Base-by-base conservation (phyloP, 2,329 filamentous ascomycete genomes). In the Phialophora expanda region DNA sequence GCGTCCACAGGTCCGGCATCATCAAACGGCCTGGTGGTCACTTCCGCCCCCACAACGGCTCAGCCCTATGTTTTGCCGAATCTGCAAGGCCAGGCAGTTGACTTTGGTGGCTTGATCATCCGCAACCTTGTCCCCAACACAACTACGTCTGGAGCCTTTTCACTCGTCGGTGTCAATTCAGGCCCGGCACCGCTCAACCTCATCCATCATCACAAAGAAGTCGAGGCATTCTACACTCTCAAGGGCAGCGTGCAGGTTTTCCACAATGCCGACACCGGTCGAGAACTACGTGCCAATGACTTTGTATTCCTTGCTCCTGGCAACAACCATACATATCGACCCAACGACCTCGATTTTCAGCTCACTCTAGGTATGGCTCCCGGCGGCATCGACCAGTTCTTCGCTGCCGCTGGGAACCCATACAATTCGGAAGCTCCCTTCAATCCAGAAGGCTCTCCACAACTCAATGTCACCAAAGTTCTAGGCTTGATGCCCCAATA, bases 251-350 rank as follows among this genome's bases (percentile, higher is more conserved):
- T 67, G 14, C 66, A 70, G 44, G 66, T 70, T 41, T 70, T 66
- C 32, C 65, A 67, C 60, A 70, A 70, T 56, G 50, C 67, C 14
- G 55, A 70, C 46, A 66, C 56, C 53, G 68, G 68, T 28, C 65
- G 68, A 38, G 60, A 66, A 41, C n/a, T 68, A 17, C 62, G 54
- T 24, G 65, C 66, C 41, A 68, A 70, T 46, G 68, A 70, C 34
- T 70, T 70, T 32, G 65, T 56, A 4, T 56, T 70, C 46, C 68
- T 70, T 17, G 66, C 68, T 12, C 62, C 65, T 2, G 68, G 68
- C 34, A 70, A 66, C 66, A 70, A 70, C 57, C 68, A 70, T 50
- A 70, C 68, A n/a, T 70, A 70, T 55, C 63, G 63, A 30, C 60
- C 62, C 26, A 70, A 64, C 50, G 66, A 67, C 30, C 62, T 64